Conservation (phyloP, 495 filamentous ascomycete species). For the Trichoderma virens region DNA sequence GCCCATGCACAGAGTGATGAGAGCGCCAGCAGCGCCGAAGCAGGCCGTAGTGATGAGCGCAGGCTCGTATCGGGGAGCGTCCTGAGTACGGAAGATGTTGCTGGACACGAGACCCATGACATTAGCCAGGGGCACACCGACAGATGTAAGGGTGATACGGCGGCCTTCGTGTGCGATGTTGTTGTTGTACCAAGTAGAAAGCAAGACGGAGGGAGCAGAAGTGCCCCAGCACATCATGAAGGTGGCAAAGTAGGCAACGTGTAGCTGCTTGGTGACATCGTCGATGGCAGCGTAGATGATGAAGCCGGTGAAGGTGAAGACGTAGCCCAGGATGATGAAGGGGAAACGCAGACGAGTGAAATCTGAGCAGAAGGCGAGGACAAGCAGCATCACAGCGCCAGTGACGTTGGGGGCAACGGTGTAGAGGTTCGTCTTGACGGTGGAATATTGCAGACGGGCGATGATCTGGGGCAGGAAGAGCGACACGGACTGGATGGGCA, state of each 20-base stretch:
- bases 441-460: conserved; percentile 49
- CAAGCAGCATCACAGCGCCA: conserved; percentile 60
- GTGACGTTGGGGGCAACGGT: conserved; percentile 67
- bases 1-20: conserved; percentile 51
- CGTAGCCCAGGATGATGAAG: conserved; percentile 65
- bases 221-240: conserved; percentile 81
- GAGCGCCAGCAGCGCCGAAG: conserved; percentile 58
- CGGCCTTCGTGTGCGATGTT: conserved; percentile 70
- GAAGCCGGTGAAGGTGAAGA: conserved; percentile 67
- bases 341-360: conserved; percentile 58
- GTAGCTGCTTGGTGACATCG: conserved; percentile 49
- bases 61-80: conserved; percentile 66
- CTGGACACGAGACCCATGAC: conserved; percentile 71
- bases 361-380: conserved; percentile 63
- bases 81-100: conserved; percentile 66
- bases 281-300: conserved; percentile 62
- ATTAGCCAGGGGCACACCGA: conserved; percentile 70
- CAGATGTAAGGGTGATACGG: conserved; percentile 60
- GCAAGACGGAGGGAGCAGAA: conserved; percentile 47
- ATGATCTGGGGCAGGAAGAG: conserved; percentile 74
- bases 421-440: conserved; percentile 68
- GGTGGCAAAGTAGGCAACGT: conserved; percentile 66
- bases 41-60: conserved; percentile 65
- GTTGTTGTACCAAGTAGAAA: conserved; percentile 69
- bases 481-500: conserved; percentile 61